phyloP scores from a whole-genome alignment of 2,329 filamentous ascomycete species.

The Thielaviopsis euricoi region DNA sequence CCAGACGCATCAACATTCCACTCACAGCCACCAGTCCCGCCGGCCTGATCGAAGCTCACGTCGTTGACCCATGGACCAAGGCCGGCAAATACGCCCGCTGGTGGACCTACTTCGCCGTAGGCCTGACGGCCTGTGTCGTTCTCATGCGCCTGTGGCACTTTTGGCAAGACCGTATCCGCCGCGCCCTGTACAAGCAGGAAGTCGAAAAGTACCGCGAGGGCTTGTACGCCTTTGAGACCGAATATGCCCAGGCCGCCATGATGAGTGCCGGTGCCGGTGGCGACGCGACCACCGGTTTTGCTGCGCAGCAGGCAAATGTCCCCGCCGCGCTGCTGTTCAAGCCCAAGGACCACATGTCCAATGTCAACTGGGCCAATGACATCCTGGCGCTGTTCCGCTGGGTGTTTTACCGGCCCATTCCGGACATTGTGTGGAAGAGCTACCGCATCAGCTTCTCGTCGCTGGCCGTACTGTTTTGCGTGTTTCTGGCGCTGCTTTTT shows the following conservation, averaged over 20 bases:
- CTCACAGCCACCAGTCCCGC: slow-evolving; percentile 42
- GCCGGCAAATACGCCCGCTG: slow-evolving; percentile 74
- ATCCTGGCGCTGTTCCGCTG: slow-evolving; percentile 69
- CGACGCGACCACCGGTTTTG: slow-evolving; percentile 52
- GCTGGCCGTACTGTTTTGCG: slow-evolving; percentile 51
- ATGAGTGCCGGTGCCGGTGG: slow-evolving; percentile 32
- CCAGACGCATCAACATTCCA: slow-evolving; percentile 34
- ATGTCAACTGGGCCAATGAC: slow-evolving; percentile 59
- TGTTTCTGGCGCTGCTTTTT: slow-evolving; percentile 52
- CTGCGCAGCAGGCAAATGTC: slow-evolving; percentile 22
- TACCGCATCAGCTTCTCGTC: slow-evolving; percentile 67
- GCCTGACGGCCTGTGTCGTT: slow-evolving; percentile 50
- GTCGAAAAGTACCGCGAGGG: slow-evolving; percentile 47
- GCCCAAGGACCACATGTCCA: slow-evolving; percentile 59
- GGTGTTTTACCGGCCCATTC: slow-evolving; percentile 77
- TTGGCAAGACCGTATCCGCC: slow-evolving; percentile 85
- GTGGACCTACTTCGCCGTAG: slow-evolving; percentile 76
- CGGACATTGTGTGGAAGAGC: slow-evolving; percentile 51
- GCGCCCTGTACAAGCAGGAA: slow-evolving; percentile 75
- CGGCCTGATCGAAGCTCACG: slow-evolving; percentile 44
- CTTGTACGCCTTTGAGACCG: slow-evolving; percentile 33
- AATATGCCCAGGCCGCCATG: slow-evolving; percentile 28
- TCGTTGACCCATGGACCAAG: slow-evolving; percentile 61
- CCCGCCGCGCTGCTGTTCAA: slow-evolving; percentile 28
- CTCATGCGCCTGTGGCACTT: slow-evolving; percentile 67